Base-by-base conservation (phyloP, 345 rosid genomes). In the Ailanthus altissimus region DNA sequence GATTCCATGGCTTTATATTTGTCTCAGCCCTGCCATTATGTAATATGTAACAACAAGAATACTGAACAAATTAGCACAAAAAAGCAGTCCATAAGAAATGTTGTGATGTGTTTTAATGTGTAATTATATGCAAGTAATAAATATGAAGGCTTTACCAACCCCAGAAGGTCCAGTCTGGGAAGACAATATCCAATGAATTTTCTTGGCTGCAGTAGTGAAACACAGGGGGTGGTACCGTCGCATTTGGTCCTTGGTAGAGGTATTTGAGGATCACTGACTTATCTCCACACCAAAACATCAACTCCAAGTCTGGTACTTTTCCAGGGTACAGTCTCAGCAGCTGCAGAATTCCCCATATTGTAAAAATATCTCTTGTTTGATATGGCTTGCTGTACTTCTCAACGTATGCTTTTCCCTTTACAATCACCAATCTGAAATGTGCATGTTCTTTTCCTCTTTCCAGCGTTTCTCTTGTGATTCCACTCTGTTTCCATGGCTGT, bases 141-240 rank as follows among this genome's bases (percentile, higher is more conserved):
- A 50, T 51, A 0, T 7, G 73, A 51, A 46, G 76, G 50, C 54
- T 62, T 74, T 85, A 92, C 97, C 94, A 89, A 32, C 90, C 93
- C 97, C 94, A 90, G 75, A 90, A 92, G 80, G 92, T 83, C 97
- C 94, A 90, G 36, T 91, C 93, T 62, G 90, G 91, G 58, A 90
- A 90, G 9, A 87, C 86, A 45, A 89, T 86, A 77, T 84, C 91
- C 32, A 85, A 76, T 0, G 88, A 63, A 18, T 84, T 70, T 16
- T 79, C 75, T 32, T 87, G 76, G 16, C 87, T 84, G 66, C 92
- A 87, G 63, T 92, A 92, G 38, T 88, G 92, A 81, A 92, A 92
- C 76, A 92, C 66, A 3, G 94, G 88, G 2, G 93, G 92, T 5
- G 90, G 87, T 65, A 62, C 67, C 46, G 78, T 56, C 36, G 80